Percentiles rank a stretch among this genome's conserved stretches.
phyloP scores from a whole-genome alignment of 371 early-diverging fungal genomes.

The Vairimorpha ceranae region DNA sequence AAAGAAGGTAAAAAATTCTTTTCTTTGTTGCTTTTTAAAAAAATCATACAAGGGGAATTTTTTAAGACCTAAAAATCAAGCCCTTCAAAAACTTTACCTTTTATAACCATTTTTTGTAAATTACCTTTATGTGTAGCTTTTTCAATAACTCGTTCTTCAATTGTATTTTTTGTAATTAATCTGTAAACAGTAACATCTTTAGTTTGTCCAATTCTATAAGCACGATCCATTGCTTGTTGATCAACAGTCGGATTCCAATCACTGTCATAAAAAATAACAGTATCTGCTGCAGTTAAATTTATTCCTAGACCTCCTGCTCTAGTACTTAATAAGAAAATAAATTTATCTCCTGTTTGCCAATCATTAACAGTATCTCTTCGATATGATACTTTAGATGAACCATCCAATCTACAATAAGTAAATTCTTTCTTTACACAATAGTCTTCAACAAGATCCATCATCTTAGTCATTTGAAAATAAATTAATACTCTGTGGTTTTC shows the following conservation, averaged over 20 bases:
- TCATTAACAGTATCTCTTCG: slow-evolving; percentile 73
- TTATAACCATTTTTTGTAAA: slow-evolving; percentile 88
- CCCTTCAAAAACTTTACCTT: slow-evolving; percentile 66
- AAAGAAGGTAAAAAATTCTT: neutral
- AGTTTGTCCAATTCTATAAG: slow-evolving; percentile 63
- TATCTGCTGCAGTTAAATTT: slow-evolving; percentile 64
- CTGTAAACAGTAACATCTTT: slow-evolving; percentile 63
- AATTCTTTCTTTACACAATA: slow-evolving; percentile 59
- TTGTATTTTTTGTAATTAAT: slow-evolving; percentile 59
- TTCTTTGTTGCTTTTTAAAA: neutral
- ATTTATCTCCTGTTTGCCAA: slow-evolving; percentile 65
- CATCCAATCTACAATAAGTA: slow-evolving; percentile 80
- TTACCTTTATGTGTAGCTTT: slow-evolving; percentile 85
- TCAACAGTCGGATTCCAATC: slow-evolving; percentile 65
- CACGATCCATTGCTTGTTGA: slow-evolving; percentile 64
- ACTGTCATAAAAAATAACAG: slow-evolving; percentile 64
- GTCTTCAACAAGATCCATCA: slow-evolving; percentile 85
- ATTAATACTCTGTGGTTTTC: slow-evolving; percentile 84
- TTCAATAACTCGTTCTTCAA: slow-evolving; percentile 69
- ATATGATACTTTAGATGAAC: slow-evolving; percentile 80
- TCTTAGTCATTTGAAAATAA: slow-evolving; percentile 95
- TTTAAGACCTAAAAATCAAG: slow-evolving; percentile 10
- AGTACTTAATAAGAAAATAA: slow-evolving; percentile 89
- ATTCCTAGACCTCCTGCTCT: slow-evolving; percentile 63
- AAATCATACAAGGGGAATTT: neutral